Evolutionary conservation across 306 rosid genomes (phyloP), one percentile per base, ranked within the genome.

Genomic region (Vigna mungo): DNA sequence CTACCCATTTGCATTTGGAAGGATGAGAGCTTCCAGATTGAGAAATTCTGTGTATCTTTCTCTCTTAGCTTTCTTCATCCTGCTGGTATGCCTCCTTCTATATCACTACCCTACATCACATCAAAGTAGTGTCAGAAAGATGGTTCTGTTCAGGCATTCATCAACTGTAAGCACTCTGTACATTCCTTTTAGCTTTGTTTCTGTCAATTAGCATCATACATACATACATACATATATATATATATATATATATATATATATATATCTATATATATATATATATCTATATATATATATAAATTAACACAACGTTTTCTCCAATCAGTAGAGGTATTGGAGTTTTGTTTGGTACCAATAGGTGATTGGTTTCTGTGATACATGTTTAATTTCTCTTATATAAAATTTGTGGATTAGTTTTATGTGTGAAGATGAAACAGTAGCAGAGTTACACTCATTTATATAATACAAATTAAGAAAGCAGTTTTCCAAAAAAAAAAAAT

Each of bases 81-180:
- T 85, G 30, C 20, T 78, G 11, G 4, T 74, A 8, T 85, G 80
- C 73, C 60, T 80, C 51, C 52, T 83, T 59, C 58, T 37, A 8
- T 56, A 21, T 14, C 44, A n/a, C 34, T 52, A 53, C 72, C 68
- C 48, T 17, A 59, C 16, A 49, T 59, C 59, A 21, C 4, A 56
- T 20, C 17, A 47, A 48, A 66, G 13, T 23, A 44, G 14, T 59
- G 7, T 27, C 54, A 61, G 4, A 14, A 76, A 55, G 44, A 36
- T 41, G 36, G 47, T 77, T 77, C 70, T 62, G 39, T 48, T 53
- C 56, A 76, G 63, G 2, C 62, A 62, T 48, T 48, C 0, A 61
- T 68, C 43, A 72, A 55, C 18, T 62, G 80, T 84, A 72, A 61
- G 78, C 49, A 53, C 51, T 46, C 77, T 71, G 1, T 39, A 4